A percentile compares a stretch with the other conserved stretches of the same genome.
These are phyloP conservation scores for Phytopythium ostracodes DNA, from an alignment of 352 stramenopile species.

Conservation along the genomic window DNA sequence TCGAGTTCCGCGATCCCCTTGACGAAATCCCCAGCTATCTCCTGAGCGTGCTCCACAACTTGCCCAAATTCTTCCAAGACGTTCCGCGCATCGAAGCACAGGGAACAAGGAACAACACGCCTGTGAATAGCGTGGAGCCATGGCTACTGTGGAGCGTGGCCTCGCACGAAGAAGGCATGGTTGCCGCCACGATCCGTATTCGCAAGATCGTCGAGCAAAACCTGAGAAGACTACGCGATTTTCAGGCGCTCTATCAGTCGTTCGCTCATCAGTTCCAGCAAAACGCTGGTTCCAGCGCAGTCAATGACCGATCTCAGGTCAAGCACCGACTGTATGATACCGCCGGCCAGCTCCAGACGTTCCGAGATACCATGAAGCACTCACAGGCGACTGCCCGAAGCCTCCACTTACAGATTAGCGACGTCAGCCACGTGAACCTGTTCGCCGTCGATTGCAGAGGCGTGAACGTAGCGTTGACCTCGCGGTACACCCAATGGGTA, in stretches of 20 bases:
- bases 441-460: slow-evolving; percentile 47
- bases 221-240: slow-evolving; percentile 24
- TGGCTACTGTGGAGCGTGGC: slow-evolving; percentile 68
- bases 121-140: slow-evolving; percentile 6
- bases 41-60: slow-evolving; percentile 65
- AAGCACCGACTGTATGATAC: neutral
- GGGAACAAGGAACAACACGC: too few species aligned
- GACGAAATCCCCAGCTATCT: slow-evolving; percentile 51
- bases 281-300: neutral
- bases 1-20: slow-evolving; percentile 40
- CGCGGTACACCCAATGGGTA: slow-evolving; percentile 35
- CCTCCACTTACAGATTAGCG: slow-evolving; percentile 20
- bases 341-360: slow-evolving; percentile 20
- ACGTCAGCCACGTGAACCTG: slow-evolving; percentile 28
- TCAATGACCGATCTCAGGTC: slow-evolving; percentile 7
- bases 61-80: slow-evolving; percentile 64
- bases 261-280: slow-evolving; percentile 29
- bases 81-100: slow-evolving; percentile 44
- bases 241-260: slow-evolving; percentile 38
- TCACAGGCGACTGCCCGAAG: slow-evolving; percentile 18
- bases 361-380: slow-evolving; percentile 22
- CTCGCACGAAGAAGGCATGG: slow-evolving; percentile 59
- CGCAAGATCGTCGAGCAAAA: slow-evolving; percentile 63
- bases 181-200: slow-evolving; percentile 50
- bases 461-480: slow-evolving; percentile 40